Conservation (phyloP, 192 early-diverging fungal genomes). For the Coemansia sp. region DNA sequence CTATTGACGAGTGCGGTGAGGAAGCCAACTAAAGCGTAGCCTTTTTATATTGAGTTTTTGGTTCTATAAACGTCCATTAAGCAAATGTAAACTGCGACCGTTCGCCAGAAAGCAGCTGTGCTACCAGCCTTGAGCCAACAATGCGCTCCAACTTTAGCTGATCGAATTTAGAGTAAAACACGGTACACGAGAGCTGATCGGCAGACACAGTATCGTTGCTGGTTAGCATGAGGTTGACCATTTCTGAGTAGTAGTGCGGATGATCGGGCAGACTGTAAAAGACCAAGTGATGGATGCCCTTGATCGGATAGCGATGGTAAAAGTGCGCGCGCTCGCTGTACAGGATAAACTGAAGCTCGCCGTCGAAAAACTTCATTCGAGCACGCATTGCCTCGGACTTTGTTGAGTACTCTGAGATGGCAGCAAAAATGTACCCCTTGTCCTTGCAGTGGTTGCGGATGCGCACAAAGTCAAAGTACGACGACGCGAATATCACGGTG, state of each 20-base stretch:
- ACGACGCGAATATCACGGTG: slow-evolving; percentile 81
- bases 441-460: slow-evolving; percentile 85
- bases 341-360: slow-evolving; percentile 73
- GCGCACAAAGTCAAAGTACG: slow-evolving; percentile 96
- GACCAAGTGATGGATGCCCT: slow-evolving; percentile 79
- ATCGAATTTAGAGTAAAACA: slow-evolving; percentile 80
- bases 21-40: neutral
- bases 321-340: slow-evolving; percentile 97
- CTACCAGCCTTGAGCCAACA: slow-evolving; percentile 74
- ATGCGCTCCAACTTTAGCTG: slow-evolving; percentile 84
- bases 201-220: slow-evolving; percentile 53
- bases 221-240: slow-evolving; percentile 69
- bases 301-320: slow-evolving; percentile 82
- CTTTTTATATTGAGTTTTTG: neutral
- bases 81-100: slow-evolving; percentile 61
- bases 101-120: slow-evolving; percentile 69
- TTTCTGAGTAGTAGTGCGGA: slow-evolving; percentile 83
- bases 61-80: slow-evolving; percentile 13
- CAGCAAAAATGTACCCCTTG: slow-evolving; percentile 69
- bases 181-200: slow-evolving; percentile 60
- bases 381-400: slow-evolving; percentile 72
- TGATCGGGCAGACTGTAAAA: slow-evolving; percentile 91
- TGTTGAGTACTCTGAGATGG: slow-evolving; percentile 91
- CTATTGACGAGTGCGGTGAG: slow-evolving; percentile 66
- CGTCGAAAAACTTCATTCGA: slow-evolving; percentile 76